Evolutionary conservation across 768 basidiomycete species (phyloP), one percentile per base, ranked within the genome.

Genomic region (Macrolepiota dolichaula): DNA sequence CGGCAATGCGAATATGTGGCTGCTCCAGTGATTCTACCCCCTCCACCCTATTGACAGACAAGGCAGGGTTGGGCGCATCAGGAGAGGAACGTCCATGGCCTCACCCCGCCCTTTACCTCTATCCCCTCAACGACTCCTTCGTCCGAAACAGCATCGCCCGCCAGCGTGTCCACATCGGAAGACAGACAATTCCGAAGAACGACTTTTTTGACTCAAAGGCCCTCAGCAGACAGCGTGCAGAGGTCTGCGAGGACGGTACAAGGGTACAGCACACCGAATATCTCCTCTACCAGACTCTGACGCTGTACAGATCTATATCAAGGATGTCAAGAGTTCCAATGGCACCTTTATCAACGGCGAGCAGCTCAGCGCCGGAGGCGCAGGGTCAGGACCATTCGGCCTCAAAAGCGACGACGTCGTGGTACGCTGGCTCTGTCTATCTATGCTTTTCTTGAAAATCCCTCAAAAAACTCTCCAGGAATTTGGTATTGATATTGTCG

Each of bases 401-500:
- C 86, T 99, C 42, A 95, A 98, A 76, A 89, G 86, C 51, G 96
- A 96, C 70, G 96, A 98, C 71, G 88, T 94, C 64, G 94, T 99
- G 69, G 96, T 97, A 81, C 64, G 94, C 65, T n/a, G 35, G 61
- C 53, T 25, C 58, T 37, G 38, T 61, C 46, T 55, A 32, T 58
- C 22, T 22, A 54, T 56, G 62, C 65, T n/a, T n/a, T n/a, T n/a
- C n/a, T 59, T 65, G 7, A 32, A 32, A 32, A 3, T 61, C 46
- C 12, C 63, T 47, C 51, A 46, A 57, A 63, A 55, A 32, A 52
- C 40, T 7, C 29, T 7, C 29, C 59, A 96, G 95, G 96, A 98
- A 88, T 98, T 97, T 72, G 97, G 97, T 59, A 99, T 98, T 69
- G 97, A 98, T 77, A 99, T 99, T 64, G 92, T 97, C 57, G 92